phyloP scores from a whole-genome alignment of 768 basidiomycete genomes.

The Scleroderma citrinum region DNA sequence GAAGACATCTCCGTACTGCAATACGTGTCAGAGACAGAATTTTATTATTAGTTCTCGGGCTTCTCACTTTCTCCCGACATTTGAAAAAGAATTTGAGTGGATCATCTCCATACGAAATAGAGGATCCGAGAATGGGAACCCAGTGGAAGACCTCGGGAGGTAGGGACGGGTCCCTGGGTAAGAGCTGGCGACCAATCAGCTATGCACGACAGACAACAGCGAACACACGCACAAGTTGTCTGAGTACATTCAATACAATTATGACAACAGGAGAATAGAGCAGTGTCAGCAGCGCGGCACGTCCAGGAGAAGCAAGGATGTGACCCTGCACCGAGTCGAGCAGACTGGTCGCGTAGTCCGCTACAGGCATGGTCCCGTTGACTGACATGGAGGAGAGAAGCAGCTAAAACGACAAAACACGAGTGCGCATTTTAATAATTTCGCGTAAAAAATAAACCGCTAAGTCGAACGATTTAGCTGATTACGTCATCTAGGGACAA shows the following conservation, averaged over 20 bases:
- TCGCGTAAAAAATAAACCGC: not conserved
- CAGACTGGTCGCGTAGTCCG: conserved; percentile 20
- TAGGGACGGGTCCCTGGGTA: conserved; percentile 61
- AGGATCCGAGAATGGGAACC: conserved; percentile 87
- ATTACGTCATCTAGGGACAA: conserved; percentile 9
- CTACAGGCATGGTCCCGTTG: conserved; percentile 14
- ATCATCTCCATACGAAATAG: conserved; percentile 85
- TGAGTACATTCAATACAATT: conserved; percentile 67
- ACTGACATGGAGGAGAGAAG: conserved; percentile 18
- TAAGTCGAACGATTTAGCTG: not conserved
- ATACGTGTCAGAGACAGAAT: not conserved
- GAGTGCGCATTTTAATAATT: too few relatives aligned
- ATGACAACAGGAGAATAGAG: conserved; percentile 65
- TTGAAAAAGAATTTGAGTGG: conserved; percentile 83
- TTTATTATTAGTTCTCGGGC: not conserved
- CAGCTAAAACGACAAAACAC: conserved; percentile 1
- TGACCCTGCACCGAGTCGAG: conserved; percentile 16
- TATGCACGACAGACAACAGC: not conserved
- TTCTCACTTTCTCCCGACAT: conserved; percentile 67
- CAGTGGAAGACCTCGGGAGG: conserved; percentile 94
- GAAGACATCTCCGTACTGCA: conserved; percentile 93
- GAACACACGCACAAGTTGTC: conserved; percentile 60
- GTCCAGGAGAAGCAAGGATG: conserved; percentile 19
- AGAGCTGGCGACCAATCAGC: conserved; percentile 38
- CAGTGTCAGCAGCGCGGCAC: conserved; percentile 35